Conservation (phyloP, 805 yeast species). For the Schizosaccharomyces pombe region ASM294v3 CU329670.1:4519001-4519500, state of each 20-base stretch:
- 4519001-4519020: too few relatives aligned
- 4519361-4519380: constrained; percentile 22
- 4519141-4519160: not conserved
- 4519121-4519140: not conserved
- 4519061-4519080: not conserved
- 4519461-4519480: constrained; percentile 67
- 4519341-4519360: constrained; percentile 49
- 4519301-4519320: constrained; percentile 33
- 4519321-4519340: constrained; percentile 51
- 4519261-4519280: constrained; percentile 30
- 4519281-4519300: constrained; percentile 31
- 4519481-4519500: constrained; percentile 42
- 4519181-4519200: constrained; percentile 57
- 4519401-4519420: constrained; percentile 70
- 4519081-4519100: not conserved
- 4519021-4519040: too few relatives aligned
- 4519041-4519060: too few relatives aligned
- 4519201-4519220: constrained; percentile 27
- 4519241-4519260: constrained; percentile 33
- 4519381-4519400: constrained; percentile 45
- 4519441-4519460: constrained; percentile 64
- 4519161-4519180: not conserved
- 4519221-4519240: constrained; percentile 60
- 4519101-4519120: not conserved
- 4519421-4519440: constrained; percentile 68